phyloP scores from a whole-genome alignment of 2,329 filamentous ascomycete genomes.

The Aspergillus uvarum region DNA sequence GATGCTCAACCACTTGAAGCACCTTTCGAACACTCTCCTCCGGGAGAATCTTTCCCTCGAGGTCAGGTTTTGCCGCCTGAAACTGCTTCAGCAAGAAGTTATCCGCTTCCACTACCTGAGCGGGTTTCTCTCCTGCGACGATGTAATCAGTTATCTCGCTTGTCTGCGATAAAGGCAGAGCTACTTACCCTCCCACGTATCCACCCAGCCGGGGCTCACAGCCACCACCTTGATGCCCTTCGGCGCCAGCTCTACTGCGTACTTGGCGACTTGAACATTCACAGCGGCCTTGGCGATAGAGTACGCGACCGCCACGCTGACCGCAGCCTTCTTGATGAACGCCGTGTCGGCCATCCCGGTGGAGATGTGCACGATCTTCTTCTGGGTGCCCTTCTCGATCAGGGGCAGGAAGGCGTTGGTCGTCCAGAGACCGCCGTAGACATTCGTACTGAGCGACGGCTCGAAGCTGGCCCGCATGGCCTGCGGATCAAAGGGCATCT shows the following conservation, averaged over 20 bases:
- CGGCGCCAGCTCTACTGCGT: conserved; percentile 34
- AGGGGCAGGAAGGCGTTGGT: conserved; percentile 45
- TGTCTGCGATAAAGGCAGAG: not conserved
- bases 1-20: conserved; percentile 25
- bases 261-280: conserved; percentile 46
- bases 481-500: conserved; percentile 17
- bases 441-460: conserved; percentile 14
- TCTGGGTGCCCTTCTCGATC: conserved; percentile 38
- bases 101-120: conserved; percentile 7
- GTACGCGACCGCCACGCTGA: conserved; percentile 34
- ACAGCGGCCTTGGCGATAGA: conserved; percentile 42
- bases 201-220: conserved; percentile 38
- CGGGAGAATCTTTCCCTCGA: conserved; percentile 24
- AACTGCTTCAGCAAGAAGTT: conserved; percentile 25
- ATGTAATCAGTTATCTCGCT: not conserved
- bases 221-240: conserved; percentile 36
- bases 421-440: conserved; percentile 10
- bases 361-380: conserved; percentile 47
- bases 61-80: conserved; percentile 17
- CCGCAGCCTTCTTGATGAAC: conserved; percentile 20
- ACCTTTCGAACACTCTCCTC: conserved; percentile 28
- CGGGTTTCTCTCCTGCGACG: conserved; percentile 13
- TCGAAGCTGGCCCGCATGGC: conserved; percentile 20
- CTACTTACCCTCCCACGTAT: conserved; percentile 22
- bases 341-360: conserved; percentile 36